Conservation (phyloP, 169 alveolate genomes). For the Fabrea salina region DNA sequence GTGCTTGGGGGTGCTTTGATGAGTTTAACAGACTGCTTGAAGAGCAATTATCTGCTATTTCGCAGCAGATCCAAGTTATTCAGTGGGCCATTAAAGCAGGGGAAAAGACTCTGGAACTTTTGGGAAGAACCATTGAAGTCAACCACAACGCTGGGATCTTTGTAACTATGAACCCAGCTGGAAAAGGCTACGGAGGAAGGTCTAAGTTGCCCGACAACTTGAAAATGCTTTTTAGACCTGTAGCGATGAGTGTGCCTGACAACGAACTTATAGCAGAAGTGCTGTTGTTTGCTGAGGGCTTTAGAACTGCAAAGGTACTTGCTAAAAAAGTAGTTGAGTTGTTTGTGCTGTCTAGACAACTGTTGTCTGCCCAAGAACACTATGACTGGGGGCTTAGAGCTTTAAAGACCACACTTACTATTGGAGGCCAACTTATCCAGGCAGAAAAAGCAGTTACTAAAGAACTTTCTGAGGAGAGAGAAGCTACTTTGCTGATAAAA, state of each 20-base stretch:
- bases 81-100: conserved; percentile 88
- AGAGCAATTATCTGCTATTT: conserved; percentile 91
- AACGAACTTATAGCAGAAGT: conserved; percentile 93
- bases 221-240: conserved; percentile 91
- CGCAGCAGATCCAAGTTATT: conserved; percentile 87
- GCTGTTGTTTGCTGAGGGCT: conserved; percentile 84
- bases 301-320: conserved; percentile 75
- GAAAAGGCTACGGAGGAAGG: conserved; percentile 95
- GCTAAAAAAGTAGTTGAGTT: conserved; percentile 86
- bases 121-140: conserved; percentile 84
- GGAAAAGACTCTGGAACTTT: conserved; percentile 58
- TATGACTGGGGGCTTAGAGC: conserved; percentile 96
- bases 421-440: conserved; percentile 85
- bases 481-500: conserved; percentile 76
- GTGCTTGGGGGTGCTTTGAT: conserved; percentile 94
- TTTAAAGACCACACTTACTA: conserved; percentile 87
- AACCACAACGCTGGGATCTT: conserved; percentile 91
- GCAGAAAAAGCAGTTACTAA: conserved; percentile 69
- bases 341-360: conserved; percentile 83
- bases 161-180: conserved; percentile 95
- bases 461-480: conserved; percentile 63
- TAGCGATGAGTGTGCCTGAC: conserved; percentile 94
- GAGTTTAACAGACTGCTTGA: conserved; percentile 94
- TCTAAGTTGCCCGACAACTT: conserved; percentile 94
- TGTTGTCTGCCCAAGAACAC: conserved; percentile 87